A percentile compares a stretch with the other conserved stretches of the same genome.
Conservation (phyloP, 2,329 filamentous ascomycete genomes). For the Plenodomus biglobosus region DNA sequence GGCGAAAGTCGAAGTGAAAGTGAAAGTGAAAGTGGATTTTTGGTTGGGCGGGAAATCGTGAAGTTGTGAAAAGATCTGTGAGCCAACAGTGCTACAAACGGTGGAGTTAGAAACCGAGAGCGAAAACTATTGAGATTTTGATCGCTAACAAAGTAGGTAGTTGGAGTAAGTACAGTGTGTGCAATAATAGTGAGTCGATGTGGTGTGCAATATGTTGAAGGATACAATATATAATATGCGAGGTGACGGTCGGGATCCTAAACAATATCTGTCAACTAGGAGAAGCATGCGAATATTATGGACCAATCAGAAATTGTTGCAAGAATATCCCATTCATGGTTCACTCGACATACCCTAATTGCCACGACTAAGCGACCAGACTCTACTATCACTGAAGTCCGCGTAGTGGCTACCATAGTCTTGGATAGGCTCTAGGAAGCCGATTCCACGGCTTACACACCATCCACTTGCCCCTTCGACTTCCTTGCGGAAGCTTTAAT, state of each 20-base stretch:
- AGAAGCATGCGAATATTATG: too few species aligned
- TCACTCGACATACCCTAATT: not conserved
- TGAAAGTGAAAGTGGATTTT: not conserved
- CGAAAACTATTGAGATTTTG: too few species aligned
- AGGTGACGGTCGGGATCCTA: too few species aligned
- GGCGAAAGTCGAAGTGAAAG: not conserved
- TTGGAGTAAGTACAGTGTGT: too few species aligned
- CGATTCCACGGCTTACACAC: not conserved
- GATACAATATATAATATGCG: too few species aligned
- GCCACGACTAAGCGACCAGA: not conserved
- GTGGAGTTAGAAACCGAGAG: too few species aligned
- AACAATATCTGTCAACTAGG: too few species aligned
- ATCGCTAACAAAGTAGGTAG: too few species aligned
- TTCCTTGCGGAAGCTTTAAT: not conserved
- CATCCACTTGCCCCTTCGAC: not conserved
- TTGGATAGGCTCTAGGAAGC: not conserved
- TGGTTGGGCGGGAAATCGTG: too few species aligned
- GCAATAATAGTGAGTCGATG: too few species aligned
- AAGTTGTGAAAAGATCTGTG: not conserved
- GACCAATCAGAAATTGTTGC: too few species aligned
- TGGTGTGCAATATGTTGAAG: too few species aligned
- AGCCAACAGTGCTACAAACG: not conserved
- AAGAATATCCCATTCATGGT: not conserved
- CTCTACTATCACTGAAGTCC: not conserved
- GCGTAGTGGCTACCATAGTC: not conserved